Evolutionary conservation across 495 filamentous ascomycete species (phyloP), one percentile per base, ranked within the genome.

Genomic region (Lentithecium fluviatile): DNA sequence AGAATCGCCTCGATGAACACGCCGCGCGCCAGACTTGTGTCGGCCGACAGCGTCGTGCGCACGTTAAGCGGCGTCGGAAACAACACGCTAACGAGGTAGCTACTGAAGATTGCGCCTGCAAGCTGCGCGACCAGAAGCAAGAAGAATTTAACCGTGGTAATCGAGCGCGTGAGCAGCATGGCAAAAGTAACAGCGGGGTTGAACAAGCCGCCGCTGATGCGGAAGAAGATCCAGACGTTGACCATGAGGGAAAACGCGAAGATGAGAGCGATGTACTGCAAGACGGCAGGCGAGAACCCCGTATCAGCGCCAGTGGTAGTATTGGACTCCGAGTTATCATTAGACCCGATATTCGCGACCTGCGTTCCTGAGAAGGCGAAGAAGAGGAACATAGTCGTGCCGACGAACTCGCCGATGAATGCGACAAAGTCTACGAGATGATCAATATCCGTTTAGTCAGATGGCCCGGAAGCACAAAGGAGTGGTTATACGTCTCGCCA

Each of bases 211-310:
- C 89, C 89, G 0, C 80, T 85, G 23, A 92, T 82, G 15, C 88
- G 82, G 72, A 86, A 93, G 75, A 93, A 91, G 0, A 87, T 81
- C 89, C 88, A 95, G 0, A 87, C 88, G 61, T 91, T 93, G 65
- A 89, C 87, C 15, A 83, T 83, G 61, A 94, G 76, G 8, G 83
- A 82, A 64, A 90, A 80, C 0, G 87, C 90, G 61, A 93, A 94
- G n/a, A 75, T 75, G 6, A 90, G 69, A 1, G 86, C 70, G 40
- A 91, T 86, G 69, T 84, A 95, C 15, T 91, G 47, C 58, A 72
- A 34, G 12, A 53, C 36, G 5, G 37, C n/a, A 20, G 45, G 23
- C 52, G 50, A 53, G 56, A 54, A 65, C 0, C 52, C 62, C 65
- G 45, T 92, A 69, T 62, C 55, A 11, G 43, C 63, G 23, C 49